These are phyloP conservation scores for Acanthamoeba polyphaga DNA, from an alignment of 208 protist genomes.

Conservation along the genomic window DNA sequence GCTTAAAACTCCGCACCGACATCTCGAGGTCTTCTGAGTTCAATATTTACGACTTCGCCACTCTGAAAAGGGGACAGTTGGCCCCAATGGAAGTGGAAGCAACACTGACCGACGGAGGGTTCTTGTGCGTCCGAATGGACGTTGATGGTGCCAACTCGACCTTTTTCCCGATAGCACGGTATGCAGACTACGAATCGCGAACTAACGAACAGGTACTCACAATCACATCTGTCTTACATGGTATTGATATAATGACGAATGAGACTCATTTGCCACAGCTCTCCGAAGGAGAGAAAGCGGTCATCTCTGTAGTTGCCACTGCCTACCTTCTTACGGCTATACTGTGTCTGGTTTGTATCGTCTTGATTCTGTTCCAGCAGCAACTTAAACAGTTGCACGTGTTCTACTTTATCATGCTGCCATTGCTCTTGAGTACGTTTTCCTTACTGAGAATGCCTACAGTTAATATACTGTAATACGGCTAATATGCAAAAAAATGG, in stretches of 20 bases:
- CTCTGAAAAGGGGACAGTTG: neutral
- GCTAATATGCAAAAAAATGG: no score
- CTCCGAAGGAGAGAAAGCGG: neutral
- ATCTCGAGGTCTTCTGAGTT: neutral
- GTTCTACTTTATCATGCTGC: neutral
- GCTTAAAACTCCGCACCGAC: neutral
- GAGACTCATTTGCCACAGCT: no score
- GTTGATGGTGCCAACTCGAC: no score
- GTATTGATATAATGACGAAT: no score
- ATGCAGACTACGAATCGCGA: no score
- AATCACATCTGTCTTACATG: no score
- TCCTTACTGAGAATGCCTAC: no score
- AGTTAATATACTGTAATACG: no score
- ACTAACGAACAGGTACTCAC: no score
- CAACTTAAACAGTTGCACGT: neutral
- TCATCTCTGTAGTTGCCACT: neutral
- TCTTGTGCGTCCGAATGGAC: no score
- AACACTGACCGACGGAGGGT: neutral
- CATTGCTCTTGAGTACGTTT: neutral
- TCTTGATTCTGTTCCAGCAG: neutral
- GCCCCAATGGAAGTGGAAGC: neutral
- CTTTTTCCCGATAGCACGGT: no score
- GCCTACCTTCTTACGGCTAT: neutral
- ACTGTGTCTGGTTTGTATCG: neutral
- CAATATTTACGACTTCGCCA: neutral